Evolutionary conservation across 495 filamentous ascomycete genomes (phyloP), one percentile per base, ranked within the genome.

Genomic region (Hamigera avellanea): DNA sequence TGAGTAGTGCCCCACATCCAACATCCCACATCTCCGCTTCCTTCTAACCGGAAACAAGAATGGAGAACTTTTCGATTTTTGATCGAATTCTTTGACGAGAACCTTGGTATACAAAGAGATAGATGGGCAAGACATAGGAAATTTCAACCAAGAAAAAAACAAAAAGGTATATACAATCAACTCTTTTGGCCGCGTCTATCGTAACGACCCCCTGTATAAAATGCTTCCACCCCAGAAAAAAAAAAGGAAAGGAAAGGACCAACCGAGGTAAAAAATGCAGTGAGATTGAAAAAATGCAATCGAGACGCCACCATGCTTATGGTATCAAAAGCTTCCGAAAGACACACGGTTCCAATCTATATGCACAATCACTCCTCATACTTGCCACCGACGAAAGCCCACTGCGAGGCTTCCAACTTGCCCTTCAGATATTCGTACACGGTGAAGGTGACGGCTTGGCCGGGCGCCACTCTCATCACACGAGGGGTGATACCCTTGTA

Each of bases 401-500:
- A 69, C 35, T 71, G 73, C 37, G 77, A 83, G 41, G 66, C 71
- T 64, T 95, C 88, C 40, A 95, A 56, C 59, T 81, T 78, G 14
- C 77, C 75, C 67, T 86, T 93, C 40, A 95, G 61, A 54, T 65
- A 93, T 61, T 96, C 91, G 60, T 96, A 96, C 44, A 96, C 86
- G 31, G 87, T 95, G 54, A 96, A 99, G 1, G 91, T 98, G 19
- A 99, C 91, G 17, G 93, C 93, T 66, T 99, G 91, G 34, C 91
- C 91, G 10, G 91, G 91, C 19, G 91, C 91, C 21, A 99, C 91
- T 47, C 91, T 74, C 89, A 96, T 96, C 43, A 98, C 82, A 41
- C 91, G 73, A 7, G 91, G 91, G 36, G 91, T 99, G 60, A 99
- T 96, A 43, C 91, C 91, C 74, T 95, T 95, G 69, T 95, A 99